These are phyloP conservation scores for Trichoderma pleuroti DNA, from an alignment of 2,329 filamentous ascomycete genomes.

Conservation along the genomic window DNA sequence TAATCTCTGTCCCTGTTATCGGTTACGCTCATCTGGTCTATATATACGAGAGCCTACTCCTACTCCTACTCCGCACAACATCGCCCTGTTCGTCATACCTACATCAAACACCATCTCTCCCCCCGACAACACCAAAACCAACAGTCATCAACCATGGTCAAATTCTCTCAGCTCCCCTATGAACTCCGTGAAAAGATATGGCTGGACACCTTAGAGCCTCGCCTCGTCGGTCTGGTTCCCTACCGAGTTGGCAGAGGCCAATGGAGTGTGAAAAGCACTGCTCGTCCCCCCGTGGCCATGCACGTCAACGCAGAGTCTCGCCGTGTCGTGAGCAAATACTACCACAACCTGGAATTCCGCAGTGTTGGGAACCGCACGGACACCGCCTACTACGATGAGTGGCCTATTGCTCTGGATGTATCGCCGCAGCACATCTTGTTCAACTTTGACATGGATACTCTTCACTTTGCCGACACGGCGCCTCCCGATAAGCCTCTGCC, in stretches of 20 bases:
- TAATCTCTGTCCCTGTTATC: not conserved
- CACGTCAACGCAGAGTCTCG: conserved; percentile 3
- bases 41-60: not conserved
- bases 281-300: not conserved
- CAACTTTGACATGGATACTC: conserved; percentile 14
- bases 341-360: not conserved
- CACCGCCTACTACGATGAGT: not conserved
- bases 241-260: not conserved
- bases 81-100: not conserved
- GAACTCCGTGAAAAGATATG: conserved; percentile 14
- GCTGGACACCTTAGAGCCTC: conserved; percentile 6
- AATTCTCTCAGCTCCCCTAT: not conserved
- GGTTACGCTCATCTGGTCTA: not conserved
- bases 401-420: conserved; percentile 1
- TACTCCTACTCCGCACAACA: not conserved
- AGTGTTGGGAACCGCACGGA: not conserved
- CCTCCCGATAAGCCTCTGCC: conserved; percentile 10
- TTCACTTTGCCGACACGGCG: conserved; percentile 6
- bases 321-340: not conserved
- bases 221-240: not conserved
- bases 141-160: conserved; percentile 3
- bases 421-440: not conserved
- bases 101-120: not conserved
- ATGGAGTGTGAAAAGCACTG: conserved; percentile 1
- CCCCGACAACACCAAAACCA: not conserved